phyloP scores from a whole-genome alignment of 805 yeast genomes.

The Candida pseudofarinosa region DNA sequence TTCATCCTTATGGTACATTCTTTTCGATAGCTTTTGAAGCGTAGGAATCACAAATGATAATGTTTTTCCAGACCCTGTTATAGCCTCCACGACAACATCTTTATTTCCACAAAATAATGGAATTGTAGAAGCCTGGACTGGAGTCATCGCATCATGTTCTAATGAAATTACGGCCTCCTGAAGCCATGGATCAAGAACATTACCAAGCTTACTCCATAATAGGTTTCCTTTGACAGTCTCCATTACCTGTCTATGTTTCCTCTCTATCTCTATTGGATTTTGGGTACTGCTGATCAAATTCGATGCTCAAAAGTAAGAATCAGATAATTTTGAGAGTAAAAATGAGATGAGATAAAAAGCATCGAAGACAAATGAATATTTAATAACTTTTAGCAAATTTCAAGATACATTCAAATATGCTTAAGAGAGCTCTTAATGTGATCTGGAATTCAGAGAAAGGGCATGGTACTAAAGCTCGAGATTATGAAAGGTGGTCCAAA shows the following conservation, averaged over 20 bases:
- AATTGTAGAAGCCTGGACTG: constrained; percentile 93
- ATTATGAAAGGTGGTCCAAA: constrained; percentile 61
- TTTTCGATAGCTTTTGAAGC: constrained; percentile 54
- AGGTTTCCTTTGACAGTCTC: constrained; percentile 39
- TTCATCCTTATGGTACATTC: constrained; percentile 18
- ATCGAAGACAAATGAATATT: too few relatives aligned
- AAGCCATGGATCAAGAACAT: constrained; percentile 65
- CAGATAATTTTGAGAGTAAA: background rate
- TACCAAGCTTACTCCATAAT: constrained; percentile 56
- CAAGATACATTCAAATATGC: too few relatives aligned
- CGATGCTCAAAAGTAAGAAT: background rate
- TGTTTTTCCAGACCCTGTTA: constrained; percentile 98
- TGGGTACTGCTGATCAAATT: background rate
- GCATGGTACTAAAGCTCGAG: constrained; percentile 4
- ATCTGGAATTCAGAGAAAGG: constrained; percentile 16
- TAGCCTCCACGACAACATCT: constrained; percentile 96
- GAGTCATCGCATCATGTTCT: constrained; percentile 84
- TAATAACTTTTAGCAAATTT: background rate
- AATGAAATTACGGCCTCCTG: constrained; percentile 63
- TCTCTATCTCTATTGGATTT: background rate
- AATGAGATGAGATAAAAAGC: constrained; percentile 5
- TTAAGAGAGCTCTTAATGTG: constrained; percentile 20
- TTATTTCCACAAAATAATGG: constrained; percentile 81
- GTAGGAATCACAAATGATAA: constrained; percentile 85
- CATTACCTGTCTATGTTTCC: constrained; percentile 8